Percentiles rank a stretch among this genome's conserved stretches.
phyloP scores from a whole-genome alignment of 2,329 filamentous ascomycete species.

The Bretziella fagacearum region DNA sequence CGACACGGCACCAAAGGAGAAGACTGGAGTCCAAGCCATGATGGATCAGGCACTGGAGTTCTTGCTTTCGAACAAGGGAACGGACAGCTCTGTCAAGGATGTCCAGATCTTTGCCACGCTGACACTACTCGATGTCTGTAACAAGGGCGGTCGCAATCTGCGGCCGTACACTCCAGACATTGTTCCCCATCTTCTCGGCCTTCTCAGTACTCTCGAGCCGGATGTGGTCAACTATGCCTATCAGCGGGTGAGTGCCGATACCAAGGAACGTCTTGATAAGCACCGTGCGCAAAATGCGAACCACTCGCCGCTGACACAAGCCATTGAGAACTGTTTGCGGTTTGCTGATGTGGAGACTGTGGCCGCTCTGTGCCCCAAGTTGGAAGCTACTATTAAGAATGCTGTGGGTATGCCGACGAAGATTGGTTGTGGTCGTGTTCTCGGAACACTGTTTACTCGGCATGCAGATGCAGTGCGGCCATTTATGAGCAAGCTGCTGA shows the following conservation, averaged over 20 bases:
- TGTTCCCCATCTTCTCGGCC: conserved; percentile 60
- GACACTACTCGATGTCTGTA: conserved; percentile 76
- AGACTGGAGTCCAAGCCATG: conserved; percentile 59
- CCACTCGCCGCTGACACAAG: conserved; percentile 77
- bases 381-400: conserved; percentile 66
- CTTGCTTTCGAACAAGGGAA: conserved; percentile 68
- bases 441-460: conserved; percentile 70
- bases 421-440: conserved; percentile 70
- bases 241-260: conserved; percentile 73
- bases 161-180: conserved; percentile 68
- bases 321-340: conserved; percentile 76
- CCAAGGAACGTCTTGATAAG: conserved; percentile 78
- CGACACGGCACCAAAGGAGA: conserved; percentile 16
- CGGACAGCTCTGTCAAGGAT: conserved; percentile 78
- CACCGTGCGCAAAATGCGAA: conserved; percentile 67
- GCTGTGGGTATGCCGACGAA: conserved; percentile 88
- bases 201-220: conserved; percentile 77
- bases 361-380: conserved; percentile 49
- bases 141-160: conserved; percentile 66
- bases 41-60: conserved; percentile 80
- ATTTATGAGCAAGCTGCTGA: conserved; percentile 59
- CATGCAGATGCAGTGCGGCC: conserved; percentile 59
- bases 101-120: conserved; percentile 69
- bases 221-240: conserved; percentile 86
- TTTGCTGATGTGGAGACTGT: conserved; percentile 67